phyloP scores from a whole-genome alignment of 495 filamentous ascomycete genomes.

The Daldinia childiae region DNA sequence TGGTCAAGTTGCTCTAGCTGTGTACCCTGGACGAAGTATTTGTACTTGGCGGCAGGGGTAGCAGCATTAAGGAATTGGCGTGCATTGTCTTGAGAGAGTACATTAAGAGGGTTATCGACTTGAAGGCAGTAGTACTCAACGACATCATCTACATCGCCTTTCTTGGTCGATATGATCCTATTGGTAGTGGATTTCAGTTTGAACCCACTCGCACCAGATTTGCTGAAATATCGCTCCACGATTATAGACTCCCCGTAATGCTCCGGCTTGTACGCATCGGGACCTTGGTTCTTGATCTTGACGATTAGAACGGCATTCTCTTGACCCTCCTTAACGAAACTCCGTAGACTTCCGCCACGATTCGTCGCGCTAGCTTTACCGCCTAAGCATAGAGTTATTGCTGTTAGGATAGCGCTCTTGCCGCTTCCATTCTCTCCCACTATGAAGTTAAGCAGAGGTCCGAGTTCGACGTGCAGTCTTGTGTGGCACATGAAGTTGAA shows the following conservation, averaged over 20 bases:
- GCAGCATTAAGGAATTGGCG: slow-evolving; percentile 92
- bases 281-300: slow-evolving; percentile 87
- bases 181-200: slow-evolving; percentile 81
- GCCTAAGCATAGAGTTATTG: slow-evolving; percentile 91
- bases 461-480: slow-evolving; percentile 79
- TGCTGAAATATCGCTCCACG: slow-evolving; percentile 88
- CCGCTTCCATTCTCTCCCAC: slow-evolving; percentile 97
- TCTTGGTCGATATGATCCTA: slow-evolving; percentile 81
- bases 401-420: slow-evolving; percentile 98
- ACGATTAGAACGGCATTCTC: slow-evolving; percentile 69
- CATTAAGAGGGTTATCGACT: slow-evolving; percentile 96
- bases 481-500: slow-evolving; percentile 96
- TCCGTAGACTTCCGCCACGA: slow-evolving; percentile 88
- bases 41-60: slow-evolving; percentile 85
- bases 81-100: slow-evolving; percentile 96
- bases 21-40: slow-evolving; percentile 94
- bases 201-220: slow-evolving; percentile 80
- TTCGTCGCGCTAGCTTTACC: slow-evolving; percentile 97
- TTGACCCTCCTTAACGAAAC: slow-evolving; percentile 89
- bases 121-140: slow-evolving; percentile 92
- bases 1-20: slow-evolving; percentile 91
- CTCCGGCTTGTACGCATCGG: slow-evolving; percentile 83
- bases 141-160: slow-evolving; percentile 89
- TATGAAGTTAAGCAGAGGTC: slow-evolving; percentile 96
- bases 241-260: slow-evolving; percentile 86